These are phyloP conservation scores for Xanthoconium separans DNA, from an alignment of 1,284 basidiomycete species.

Conservation along the genomic window DNA sequence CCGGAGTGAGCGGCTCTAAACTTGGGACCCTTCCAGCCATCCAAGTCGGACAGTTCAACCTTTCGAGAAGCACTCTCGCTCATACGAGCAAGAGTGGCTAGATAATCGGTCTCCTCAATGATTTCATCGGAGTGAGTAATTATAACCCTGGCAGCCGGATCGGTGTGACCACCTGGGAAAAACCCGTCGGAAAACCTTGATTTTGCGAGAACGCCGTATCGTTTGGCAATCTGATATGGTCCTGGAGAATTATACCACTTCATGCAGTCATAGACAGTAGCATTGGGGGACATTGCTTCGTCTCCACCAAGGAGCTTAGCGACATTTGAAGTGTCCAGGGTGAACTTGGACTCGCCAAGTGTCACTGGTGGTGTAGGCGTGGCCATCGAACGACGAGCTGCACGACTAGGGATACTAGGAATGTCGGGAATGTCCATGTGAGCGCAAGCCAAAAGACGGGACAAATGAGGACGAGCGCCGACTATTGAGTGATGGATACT, in stretches of 20 bases:
- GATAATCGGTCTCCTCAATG: no score
- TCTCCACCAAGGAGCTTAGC: constrained; percentile 35
- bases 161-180: constrained; percentile 30
- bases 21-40: constrained; percentile 27
- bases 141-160: constrained; percentile 27
- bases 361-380: no score
- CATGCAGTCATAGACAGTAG: constrained; percentile 32
- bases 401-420: no score
- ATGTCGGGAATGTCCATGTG: no score
- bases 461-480: no score
- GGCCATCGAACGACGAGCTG: no score
- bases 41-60: constrained; percentile 31
- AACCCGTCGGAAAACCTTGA: constrained; percentile 31
- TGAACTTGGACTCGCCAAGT: constrained; percentile 19
- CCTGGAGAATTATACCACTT: constrained; percentile 38
- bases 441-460: no score
- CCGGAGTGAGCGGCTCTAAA: constrained; percentile 30
- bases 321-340: constrained; percentile 30
- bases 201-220: constrained; percentile 26
- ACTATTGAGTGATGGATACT: no score
- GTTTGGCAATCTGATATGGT: constrained; percentile 33
- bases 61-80: no score
- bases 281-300: constrained; percentile 36
- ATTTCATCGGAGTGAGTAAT: no score
- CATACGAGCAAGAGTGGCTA: no score